Base-by-base conservation (phyloP, 108 stramenopile genomes). In the Pseudonitzschia delicatissima region DNA sequence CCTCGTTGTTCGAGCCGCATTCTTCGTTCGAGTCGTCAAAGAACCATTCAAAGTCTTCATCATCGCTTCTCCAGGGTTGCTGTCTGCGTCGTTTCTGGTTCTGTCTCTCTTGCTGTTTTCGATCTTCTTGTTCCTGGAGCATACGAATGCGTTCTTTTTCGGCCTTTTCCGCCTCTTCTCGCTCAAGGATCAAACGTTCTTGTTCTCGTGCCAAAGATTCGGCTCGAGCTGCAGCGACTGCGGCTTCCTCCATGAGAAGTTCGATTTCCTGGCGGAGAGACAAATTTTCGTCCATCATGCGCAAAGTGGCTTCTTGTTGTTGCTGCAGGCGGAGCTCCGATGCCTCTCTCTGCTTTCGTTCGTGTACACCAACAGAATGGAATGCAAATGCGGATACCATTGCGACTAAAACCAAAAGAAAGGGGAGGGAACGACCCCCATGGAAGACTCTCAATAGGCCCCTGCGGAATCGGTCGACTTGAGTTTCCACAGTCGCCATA, bases 191-290 rank as follows among this genome's bases (percentile, higher is more conserved):
- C 52, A 25, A 42, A 8, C 49, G 33, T 27, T 67, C 51, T 29
- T 67, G 66, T 49, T 47, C 45, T 47, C n/a, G 13, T 31, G 34
- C 35, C 33, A 57, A n/a, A 17, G 52, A 67, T 25, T 37, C 13
- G 36, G 51, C 66, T 40, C 26, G 5, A 0, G 48, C 51, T 25
- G 12, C 9, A 23, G 66, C 58, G 13, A 37, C 20, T 3, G 58
- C 33, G 5, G 58, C 35, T n/a, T 60, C 37, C 36, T 60, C 58
- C 29, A 31, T 32, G 8, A 60, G 37, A 15, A 8, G 1, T 32
- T 60, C 29, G 34, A 60, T 36, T 36, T 60, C 58, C 4, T 37
- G 34, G 29, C 58, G 58, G 9, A 60, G 3, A 0, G 9, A 0
- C 9, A 18, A 12, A 9, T 51, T 25, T 51, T 51, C 21, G 9